Evolutionary conservation across 2,329 filamentous ascomycete genomes (phyloP).

Genomic region (Apiospora phragmitis): DNA sequence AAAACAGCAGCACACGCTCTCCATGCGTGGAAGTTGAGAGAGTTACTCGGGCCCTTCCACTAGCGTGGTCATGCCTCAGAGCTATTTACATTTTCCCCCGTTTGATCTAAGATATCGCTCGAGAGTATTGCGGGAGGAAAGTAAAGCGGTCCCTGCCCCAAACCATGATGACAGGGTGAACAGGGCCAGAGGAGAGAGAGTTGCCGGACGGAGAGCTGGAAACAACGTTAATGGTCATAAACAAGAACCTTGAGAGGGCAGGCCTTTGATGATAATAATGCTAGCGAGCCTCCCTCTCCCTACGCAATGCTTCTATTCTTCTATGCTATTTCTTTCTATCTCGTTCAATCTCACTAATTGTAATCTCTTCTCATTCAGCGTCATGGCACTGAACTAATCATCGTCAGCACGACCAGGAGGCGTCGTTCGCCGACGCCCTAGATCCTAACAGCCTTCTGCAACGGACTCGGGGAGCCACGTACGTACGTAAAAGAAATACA

Average conservation of each 20-base stretch:
- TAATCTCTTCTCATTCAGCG: neutral
- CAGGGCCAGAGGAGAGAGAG: neutral
- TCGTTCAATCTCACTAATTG: neutral
- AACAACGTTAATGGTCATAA: neutral
- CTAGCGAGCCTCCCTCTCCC: neutral
- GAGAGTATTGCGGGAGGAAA: neutral
- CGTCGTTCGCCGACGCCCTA: neutral
- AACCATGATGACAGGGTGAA: neutral
- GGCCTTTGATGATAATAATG: neutral
- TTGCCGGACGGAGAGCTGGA: neutral
- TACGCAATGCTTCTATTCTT: neutral
- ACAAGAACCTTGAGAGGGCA: neutral
- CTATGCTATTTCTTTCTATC: neutral
- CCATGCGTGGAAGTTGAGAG: neutral
- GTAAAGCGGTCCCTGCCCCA: neutral
- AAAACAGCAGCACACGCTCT: neutral
- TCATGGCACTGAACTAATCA: neutral
- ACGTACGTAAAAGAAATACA: neutral
- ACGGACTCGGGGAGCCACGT: neutral
- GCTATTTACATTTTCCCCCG: neutral
- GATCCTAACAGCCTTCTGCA: neutral
- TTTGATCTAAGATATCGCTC: conserved; percentile 3
- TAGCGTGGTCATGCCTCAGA: neutral
- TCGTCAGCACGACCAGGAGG: neutral
- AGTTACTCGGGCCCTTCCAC: conserved; percentile 3